Percentiles rank a stretch among this genome's conserved stretches.
phyloP scores from a whole-genome alignment of 1,284 basidiomycete genomes.

The Boletellus deceptivus region DNA sequence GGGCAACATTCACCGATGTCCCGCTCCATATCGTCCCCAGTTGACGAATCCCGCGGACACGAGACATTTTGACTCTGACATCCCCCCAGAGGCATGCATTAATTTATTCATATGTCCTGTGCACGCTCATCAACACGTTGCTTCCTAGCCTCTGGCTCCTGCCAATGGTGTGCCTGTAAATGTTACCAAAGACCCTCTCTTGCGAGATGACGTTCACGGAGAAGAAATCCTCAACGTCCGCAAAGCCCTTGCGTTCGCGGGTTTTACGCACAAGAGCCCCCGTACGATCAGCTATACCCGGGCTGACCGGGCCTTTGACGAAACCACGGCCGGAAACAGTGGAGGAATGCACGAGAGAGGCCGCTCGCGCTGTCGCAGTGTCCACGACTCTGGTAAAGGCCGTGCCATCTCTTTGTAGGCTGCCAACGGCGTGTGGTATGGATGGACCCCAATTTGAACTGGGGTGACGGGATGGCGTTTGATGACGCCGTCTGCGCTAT shows the following conservation, averaged over 20 bases:
- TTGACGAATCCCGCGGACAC: conserved; percentile 81
- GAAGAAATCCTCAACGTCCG: conserved; percentile 84
- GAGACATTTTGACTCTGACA: conserved; percentile 89
- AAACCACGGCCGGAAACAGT: conserved; percentile 48
- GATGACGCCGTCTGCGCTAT: conserved; percentile 33
- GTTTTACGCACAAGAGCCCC: conserved; percentile 86
- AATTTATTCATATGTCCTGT: conserved; percentile 24
- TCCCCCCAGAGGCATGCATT: conserved; percentile 77
- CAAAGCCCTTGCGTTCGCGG: conserved; percentile 88
- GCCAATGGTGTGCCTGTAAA: conserved; percentile 83
- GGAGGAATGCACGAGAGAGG: conserved; percentile 54
- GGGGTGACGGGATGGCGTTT: conserved; percentile 19
- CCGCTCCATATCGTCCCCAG: conserved; percentile 87
- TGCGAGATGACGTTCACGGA: conserved; percentile 83
- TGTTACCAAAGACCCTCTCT: conserved; percentile 83
- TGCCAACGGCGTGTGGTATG: conserved; percentile 28
- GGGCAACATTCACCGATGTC: conserved; percentile 73
- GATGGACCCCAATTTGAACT: conserved; percentile 25
- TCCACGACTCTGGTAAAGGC: conserved; percentile 58
- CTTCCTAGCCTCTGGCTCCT: conserved; percentile 76
- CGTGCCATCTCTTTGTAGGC: conserved; percentile 76
- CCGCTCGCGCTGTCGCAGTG: conserved; percentile 56
- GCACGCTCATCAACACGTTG: conserved; percentile 31
- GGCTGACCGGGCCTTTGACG: conserved; percentile 69
- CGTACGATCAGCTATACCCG: conserved; percentile 71